Conservation (phyloP, 2,329 filamentous ascomycete species). For the Monosporascus sp. region DNA sequence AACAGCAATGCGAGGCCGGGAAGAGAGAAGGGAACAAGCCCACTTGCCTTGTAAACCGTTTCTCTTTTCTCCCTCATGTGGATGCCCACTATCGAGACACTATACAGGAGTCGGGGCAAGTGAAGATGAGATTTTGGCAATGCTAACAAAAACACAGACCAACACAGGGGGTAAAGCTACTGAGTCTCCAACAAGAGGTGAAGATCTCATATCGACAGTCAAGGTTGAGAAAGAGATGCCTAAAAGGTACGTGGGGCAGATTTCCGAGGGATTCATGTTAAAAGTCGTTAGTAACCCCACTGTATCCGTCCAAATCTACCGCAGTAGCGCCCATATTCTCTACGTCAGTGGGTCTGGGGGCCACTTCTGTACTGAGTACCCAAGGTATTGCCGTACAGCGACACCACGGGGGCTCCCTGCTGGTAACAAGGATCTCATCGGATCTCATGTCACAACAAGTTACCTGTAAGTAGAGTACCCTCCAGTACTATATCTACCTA, state of each 20-base stretch:
- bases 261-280: neutral
- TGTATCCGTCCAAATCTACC: neutral
- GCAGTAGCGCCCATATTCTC: neutral
- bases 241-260: neutral
- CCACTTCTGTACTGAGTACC: neutral
- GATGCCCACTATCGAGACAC: neutral
- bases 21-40: no score
- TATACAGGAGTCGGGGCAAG: neutral
- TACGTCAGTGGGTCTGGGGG: neutral
- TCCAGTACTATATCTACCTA: no score
- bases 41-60: neutral
- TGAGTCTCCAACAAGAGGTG: neutral
- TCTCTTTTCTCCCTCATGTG: neutral
- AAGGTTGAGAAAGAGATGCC: neutral
- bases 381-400: neutral
- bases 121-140: neutral
- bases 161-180: neutral
- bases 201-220: neutral
- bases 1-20: no score
- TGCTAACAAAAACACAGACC: neutral
- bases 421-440: neutral
- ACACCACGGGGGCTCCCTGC: neutral
- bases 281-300: neutral
- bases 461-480: neutral
- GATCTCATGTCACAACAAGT: neutral